Percentiles rank a stretch among this genome's conserved stretches.
phyloP scores from a whole-genome alignment of 2,329 filamentous ascomycete species.

The Phialocephala sp. region DNA sequence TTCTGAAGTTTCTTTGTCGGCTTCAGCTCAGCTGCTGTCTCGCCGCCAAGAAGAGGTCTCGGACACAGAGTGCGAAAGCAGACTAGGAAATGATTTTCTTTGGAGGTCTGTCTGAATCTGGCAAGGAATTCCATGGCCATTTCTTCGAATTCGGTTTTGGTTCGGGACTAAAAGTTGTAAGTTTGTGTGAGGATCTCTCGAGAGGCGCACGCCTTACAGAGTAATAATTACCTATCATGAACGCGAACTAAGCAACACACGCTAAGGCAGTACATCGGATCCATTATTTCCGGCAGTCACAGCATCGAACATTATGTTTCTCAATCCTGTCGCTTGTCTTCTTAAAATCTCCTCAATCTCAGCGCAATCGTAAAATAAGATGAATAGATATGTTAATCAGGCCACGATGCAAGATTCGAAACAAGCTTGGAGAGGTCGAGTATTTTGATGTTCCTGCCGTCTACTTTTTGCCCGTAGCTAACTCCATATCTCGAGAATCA shows the following conservation, averaged over 20 bases:
- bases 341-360: no score
- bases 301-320: background rate
- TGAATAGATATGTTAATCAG: no score
- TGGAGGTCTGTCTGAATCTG: constrained; percentile 22
- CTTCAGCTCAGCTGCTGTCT: constrained; percentile 34
- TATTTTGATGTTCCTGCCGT: no score
- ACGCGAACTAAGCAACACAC: constrained; percentile 32
- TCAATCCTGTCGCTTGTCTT: no score
- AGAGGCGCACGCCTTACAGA: constrained; percentile 1
- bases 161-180: constrained; percentile 16
- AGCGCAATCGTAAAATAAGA: no score
- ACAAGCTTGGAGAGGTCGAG: no score
- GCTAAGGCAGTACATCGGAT: constrained; percentile 29
- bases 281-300: constrained; percentile 32
- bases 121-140: constrained; percentile 31
- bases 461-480: no score
- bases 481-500: no score
- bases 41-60: constrained; percentile 35
- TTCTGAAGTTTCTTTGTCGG: constrained; percentile 33
- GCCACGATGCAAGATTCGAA: no score
- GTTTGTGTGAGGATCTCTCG: background rate
- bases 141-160: constrained; percentile 30
- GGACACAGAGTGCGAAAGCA: constrained; percentile 33
- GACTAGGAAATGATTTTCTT: constrained; percentile 31
- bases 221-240: constrained; percentile 29